phyloP scores from a whole-genome alignment of 148 eudicot genomes.

The Pharnaceum exiguum region DNA sequence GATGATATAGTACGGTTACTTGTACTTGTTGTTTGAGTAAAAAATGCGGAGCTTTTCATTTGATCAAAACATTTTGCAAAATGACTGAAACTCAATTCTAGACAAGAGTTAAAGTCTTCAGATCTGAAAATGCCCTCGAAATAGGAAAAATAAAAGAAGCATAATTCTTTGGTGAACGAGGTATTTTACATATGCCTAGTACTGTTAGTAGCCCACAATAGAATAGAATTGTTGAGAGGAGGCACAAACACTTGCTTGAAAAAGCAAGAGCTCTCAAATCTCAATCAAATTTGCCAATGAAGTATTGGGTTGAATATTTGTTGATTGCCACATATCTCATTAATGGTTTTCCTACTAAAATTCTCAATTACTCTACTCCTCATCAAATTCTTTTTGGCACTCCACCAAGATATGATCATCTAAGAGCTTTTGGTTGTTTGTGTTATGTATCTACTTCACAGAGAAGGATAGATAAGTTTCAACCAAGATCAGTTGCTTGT shows the following conservation, averaged over 20 bases:
- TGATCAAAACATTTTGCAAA: not conserved
- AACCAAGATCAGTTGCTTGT: not conserved
- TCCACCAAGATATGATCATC: not conserved
- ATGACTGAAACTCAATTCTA: not conserved
- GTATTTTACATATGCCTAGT: not conserved
- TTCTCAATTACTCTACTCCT: not conserved
- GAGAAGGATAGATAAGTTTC: not conserved
- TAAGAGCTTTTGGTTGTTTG: not conserved
- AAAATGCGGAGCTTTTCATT: not conserved
- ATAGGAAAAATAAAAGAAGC: not conserved
- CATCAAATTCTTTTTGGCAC: not conserved
- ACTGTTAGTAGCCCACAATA: slow-evolving; percentile 4
- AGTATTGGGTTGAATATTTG: slow-evolving; percentile 1
- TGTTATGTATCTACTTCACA: not conserved
- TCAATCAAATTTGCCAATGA: not conserved
- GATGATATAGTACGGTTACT: not conserved
- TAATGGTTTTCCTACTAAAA: not conserved
- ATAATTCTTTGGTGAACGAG: not conserved
- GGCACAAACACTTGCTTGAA: slow-evolving; percentile 14
- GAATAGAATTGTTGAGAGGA: slow-evolving; percentile 11
- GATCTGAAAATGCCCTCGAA: not conserved
- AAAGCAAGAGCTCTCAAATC: not conserved
- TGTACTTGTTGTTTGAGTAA: not conserved
- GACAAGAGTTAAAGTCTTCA: not conserved
- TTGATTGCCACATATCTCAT: not conserved